A percentile compares a stretch with the other conserved stretches of the same genome.
These are phyloP conservation scores for Neopestalotiopsis sp. DNA, from an alignment of 2,329 filamentous ascomycete species.

Conservation along the genomic window DNA sequence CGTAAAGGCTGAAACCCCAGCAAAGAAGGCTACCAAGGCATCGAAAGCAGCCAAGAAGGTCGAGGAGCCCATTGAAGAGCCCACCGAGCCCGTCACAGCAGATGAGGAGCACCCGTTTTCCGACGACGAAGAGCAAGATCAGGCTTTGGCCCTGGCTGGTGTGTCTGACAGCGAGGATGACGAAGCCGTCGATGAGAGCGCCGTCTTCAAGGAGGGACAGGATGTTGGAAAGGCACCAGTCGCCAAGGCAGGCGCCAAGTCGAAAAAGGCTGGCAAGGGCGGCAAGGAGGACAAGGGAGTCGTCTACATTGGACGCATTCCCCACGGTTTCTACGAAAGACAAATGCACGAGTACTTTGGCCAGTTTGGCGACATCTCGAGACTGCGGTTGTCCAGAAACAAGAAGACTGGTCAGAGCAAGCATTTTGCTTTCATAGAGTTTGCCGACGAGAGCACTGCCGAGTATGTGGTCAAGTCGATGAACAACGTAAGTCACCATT, in stretches of 20 bases:
- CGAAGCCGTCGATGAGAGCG: conserved; percentile 38
- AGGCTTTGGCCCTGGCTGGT: conserved; percentile 49
- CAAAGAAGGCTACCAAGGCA: conserved; percentile 43
- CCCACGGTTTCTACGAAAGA: conserved; percentile 91
- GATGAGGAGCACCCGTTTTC: conserved; percentile 28
- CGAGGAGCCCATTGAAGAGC: conserved; percentile 17
- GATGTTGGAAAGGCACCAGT: conserved; percentile 58
- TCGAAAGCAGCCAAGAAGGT: not conserved
- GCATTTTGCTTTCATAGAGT: conserved; percentile 96
- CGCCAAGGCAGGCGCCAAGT: conserved; percentile 49
- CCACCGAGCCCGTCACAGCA: not conserved
- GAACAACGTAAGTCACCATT: conserved; percentile 66
- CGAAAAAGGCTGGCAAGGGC: conserved; percentile 44
- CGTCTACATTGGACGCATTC: conserved; percentile 89
- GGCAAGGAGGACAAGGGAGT: conserved; percentile 70
- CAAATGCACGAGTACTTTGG: conserved; percentile 93
- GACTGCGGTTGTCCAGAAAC: conserved; percentile 84
- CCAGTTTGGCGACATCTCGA: conserved; percentile 86
- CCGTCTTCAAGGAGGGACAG: conserved; percentile 52
- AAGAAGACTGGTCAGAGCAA: conserved; percentile 89
- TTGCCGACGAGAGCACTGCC: conserved; percentile 76
- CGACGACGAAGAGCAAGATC: conserved; percentile 48
- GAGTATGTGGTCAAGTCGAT: conserved; percentile 94
- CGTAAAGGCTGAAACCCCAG: conserved; percentile 44
- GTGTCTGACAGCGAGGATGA: conserved; percentile 53